These are phyloP conservation scores for Zymoseptoria tritici DNA, from an alignment of 2,329 filamentous ascomycete genomes.

Conservation along the genomic window DNA sequence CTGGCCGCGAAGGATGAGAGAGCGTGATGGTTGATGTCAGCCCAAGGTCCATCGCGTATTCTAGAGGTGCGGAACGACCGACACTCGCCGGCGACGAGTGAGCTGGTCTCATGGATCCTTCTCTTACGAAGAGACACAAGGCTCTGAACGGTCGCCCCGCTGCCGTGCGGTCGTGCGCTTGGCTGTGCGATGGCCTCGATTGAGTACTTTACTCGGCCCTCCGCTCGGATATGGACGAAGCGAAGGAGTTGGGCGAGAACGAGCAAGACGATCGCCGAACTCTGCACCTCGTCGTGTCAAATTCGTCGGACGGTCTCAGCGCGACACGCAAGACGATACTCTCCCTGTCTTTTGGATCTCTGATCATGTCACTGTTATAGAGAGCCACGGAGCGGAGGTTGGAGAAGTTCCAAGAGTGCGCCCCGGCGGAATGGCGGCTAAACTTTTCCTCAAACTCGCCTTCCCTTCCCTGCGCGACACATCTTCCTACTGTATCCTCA, in stretches of 20 bases:
- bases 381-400: too few species aligned
- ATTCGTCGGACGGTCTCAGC: too few species aligned
- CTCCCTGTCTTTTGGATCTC: too few species aligned
- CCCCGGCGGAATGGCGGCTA: too few species aligned
- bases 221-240: background rate
- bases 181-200: background rate
- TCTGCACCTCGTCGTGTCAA: background rate
- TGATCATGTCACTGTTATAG: too few species aligned
- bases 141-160: background rate
- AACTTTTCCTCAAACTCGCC: too few species aligned
- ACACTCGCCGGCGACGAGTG: background rate
- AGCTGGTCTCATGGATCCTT: background rate
- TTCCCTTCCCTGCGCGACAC: too few species aligned
- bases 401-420: too few species aligned
- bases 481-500: too few species aligned
- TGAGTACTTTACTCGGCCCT: background rate
- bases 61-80: too few species aligned
- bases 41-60: background rate
- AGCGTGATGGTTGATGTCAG: background rate
- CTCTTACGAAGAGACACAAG: background rate
- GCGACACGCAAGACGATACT: too few species aligned
- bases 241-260: background rate
- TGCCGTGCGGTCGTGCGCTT: background rate
- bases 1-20: background rate
- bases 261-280: too few species aligned